Conservation (phyloP, 768 basidiomycete species). For the Auriscalpium orientale region DNA sequence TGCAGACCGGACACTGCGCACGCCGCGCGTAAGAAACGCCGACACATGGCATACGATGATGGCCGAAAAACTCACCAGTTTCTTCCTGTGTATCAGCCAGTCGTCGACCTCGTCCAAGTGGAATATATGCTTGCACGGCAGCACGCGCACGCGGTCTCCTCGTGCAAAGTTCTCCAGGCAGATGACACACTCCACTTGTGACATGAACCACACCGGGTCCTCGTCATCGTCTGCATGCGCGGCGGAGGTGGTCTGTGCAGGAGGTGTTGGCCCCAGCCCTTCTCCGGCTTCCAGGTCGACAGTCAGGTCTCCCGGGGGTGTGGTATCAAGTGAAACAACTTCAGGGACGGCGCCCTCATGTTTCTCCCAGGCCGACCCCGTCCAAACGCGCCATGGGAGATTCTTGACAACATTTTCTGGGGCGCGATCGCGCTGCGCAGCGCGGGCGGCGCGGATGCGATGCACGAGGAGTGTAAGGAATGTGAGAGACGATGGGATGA, state of each 20-base stretch:
- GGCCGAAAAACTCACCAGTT: constrained; percentile 61
- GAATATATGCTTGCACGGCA: constrained; percentile 94
- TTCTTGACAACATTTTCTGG: constrained; percentile 72
- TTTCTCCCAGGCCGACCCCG: constrained; percentile 74
- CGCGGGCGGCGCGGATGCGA: constrained; percentile 75
- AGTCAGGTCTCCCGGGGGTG: not conserved
- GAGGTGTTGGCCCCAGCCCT: constrained; percentile 3
- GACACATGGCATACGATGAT: not conserved
- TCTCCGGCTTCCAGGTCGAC: constrained; percentile 13
- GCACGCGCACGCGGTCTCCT: constrained; percentile 83
- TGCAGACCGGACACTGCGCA: constrained; percentile 81
- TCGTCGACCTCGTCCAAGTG: constrained; percentile 87
- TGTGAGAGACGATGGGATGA: constrained; percentile 85
- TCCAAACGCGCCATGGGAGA: constrained; percentile 81
- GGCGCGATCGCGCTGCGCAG: constrained; percentile 77
- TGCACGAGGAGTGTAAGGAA: constrained; percentile 86
- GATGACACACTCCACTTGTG: constrained; percentile 85
- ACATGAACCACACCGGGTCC: constrained; percentile 68
- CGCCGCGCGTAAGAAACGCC: too few relatives aligned
- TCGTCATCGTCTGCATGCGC: constrained; percentile 17
- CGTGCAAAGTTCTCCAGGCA: constrained; percentile 81
- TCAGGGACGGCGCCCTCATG: constrained; percentile 36
- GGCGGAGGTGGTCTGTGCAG: constrained; percentile 13
- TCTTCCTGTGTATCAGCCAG: constrained; percentile 90
- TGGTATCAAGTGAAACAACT: not conserved